Evolutionary conservation across 768 basidiomycete genomes (phyloP).

Genomic region (Baorangia bicolor): DNA sequence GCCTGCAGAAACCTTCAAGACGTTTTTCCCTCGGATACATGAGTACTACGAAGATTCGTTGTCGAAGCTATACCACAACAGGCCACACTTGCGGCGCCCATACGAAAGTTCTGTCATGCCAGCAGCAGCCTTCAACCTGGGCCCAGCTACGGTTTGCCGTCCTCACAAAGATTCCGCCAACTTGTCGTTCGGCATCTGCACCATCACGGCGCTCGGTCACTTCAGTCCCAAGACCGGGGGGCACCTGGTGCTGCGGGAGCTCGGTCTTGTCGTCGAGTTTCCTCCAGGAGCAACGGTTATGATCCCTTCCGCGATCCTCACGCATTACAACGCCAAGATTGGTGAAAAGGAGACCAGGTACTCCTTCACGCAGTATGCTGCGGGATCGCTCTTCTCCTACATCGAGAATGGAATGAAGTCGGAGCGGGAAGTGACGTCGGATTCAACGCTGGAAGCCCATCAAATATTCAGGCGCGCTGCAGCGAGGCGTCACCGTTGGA

Average conservation of each 20-base stretch:
- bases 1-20: neutral
- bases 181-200: slow-evolving; percentile 3
- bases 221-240: neutral
- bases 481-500: too few relatives aligned
- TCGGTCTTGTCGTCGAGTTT: neutral
- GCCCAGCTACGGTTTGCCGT: neutral
- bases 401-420: slow-evolving; percentile 8
- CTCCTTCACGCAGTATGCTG: slow-evolving; percentile 5
- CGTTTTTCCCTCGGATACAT: neutral
- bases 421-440: neutral
- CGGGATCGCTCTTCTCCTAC: slow-evolving; percentile 1
- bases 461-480: too few relatives aligned
- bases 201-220: neutral
- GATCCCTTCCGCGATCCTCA: neutral
- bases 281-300: neutral
- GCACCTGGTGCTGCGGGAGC: neutral
- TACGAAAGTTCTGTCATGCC: neutral
- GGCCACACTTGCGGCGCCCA: neutral
- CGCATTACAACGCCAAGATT: neutral
- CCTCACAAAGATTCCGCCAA: slow-evolving; percentile 1
- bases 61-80: rapidly evolving
- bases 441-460: too few relatives aligned
- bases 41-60: neutral
- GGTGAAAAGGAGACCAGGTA: neutral
- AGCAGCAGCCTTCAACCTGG: neutral